Percentiles rank a stretch among this genome's conserved stretches.
Conservation (phyloP, 192 early-diverging fungal species). For the Backusella mclennaniae region DNA sequence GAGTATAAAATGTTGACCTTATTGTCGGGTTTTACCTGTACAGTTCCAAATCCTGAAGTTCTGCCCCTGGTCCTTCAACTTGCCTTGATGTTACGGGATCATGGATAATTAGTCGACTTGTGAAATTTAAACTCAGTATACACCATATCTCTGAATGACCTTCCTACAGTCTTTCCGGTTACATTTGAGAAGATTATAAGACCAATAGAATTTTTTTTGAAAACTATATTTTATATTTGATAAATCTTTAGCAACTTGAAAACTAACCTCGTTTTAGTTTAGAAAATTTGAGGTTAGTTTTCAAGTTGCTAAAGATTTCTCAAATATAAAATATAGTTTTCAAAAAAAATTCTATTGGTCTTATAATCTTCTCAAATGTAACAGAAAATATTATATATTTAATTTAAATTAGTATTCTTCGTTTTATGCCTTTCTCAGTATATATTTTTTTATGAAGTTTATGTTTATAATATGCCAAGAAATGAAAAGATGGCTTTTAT, state of each 20-base stretch:
- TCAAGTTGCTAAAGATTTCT: too few relatives aligned
- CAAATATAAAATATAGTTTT: too few relatives aligned
- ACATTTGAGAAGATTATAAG: too few relatives aligned
- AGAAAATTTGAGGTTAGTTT: too few relatives aligned
- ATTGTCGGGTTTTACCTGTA: slow-evolving; percentile 8
- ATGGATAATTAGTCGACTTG: background rate
- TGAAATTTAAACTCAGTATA: background rate
- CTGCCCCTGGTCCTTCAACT: slow-evolving; percentile 9
- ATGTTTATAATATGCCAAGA: slow-evolving; percentile 21
- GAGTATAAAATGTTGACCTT: background rate
- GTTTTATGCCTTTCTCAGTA: slow-evolving; percentile 19
- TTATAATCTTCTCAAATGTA: too few relatives aligned
- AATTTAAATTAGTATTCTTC: background rate
- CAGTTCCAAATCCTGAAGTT: background rate
- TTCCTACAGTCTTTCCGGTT: background rate
- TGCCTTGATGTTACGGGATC: background rate
- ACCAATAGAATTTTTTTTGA: too few relatives aligned
- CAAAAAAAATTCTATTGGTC: too few relatives aligned
- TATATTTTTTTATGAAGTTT: slow-evolving; percentile 17
- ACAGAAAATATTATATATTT: background rate
- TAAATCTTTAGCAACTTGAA: too few relatives aligned
- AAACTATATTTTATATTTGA: too few relatives aligned
- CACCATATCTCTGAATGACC: background rate
- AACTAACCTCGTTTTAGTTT: too few relatives aligned
- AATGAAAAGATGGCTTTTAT: slow-evolving; percentile 19